These are phyloP conservation scores for Penicillium pulvis DNA, from an alignment of 495 filamentous ascomycete genomes.

Conservation along the genomic window DNA sequence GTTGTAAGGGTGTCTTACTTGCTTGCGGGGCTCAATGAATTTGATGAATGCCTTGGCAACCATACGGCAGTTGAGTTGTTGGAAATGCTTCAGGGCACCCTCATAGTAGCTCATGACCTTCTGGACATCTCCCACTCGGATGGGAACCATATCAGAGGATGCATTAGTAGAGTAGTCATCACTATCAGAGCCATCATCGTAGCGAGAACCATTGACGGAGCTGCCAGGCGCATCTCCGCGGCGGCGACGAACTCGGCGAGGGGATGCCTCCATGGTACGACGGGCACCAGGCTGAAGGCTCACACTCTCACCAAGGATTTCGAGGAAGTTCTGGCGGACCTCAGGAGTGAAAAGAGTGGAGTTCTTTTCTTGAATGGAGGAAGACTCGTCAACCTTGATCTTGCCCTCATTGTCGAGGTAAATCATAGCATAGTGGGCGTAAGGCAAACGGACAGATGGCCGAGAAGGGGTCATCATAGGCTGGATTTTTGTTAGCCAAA, in stretches of 20 bases:
- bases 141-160: conserved; percentile 37
- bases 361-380: conserved; percentile 38
- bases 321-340: conserved; percentile 41
- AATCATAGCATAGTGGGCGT: conserved; percentile 44
- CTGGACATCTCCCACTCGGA: conserved; percentile 41
- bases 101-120: conserved; percentile 43
- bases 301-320: conserved; percentile 37
- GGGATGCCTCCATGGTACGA: conserved; percentile 30
- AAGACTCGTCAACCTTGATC: conserved; percentile 40
- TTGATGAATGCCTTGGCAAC: conserved; percentile 82
- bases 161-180: conserved; percentile 27
- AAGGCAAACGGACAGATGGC: conserved; percentile 35
- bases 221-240: conserved; percentile 27
- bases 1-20: conserved; percentile 66
- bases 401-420: conserved; percentile 45
- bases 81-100: conserved; percentile 62
- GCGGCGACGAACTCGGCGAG: conserved; percentile 39
- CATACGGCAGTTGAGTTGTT: conserved; percentile 69
- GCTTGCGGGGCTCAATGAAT: conserved; percentile 81
- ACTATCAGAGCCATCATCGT: conserved; percentile 32
- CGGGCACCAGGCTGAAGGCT: conserved; percentile 33
- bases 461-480: conserved; percentile 36
- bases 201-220: conserved; percentile 20
- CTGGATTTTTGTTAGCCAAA: conserved; percentile 12
- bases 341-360: conserved; percentile 41